Percentiles rank a stretch among this genome's conserved stretches.
Evolutionary conservation across 1,284 basidiomycete genomes (phyloP).

Genomic region (Acaromyces ingoldii): DNA sequence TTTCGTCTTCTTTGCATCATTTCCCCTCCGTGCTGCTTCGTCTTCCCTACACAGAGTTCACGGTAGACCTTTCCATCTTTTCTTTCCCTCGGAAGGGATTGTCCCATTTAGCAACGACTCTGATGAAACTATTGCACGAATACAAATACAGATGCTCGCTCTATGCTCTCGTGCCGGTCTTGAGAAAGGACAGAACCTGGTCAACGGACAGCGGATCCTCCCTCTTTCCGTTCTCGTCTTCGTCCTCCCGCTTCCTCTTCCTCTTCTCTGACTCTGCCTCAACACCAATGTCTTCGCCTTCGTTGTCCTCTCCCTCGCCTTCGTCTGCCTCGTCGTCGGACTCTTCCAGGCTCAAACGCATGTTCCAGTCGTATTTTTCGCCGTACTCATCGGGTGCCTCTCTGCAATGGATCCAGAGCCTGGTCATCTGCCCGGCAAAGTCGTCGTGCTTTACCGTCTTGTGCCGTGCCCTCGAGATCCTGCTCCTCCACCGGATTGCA

Average conservation of each 20-base stretch:
- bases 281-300: background rate
- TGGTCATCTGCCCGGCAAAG: background rate
- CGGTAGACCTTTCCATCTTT: no score
- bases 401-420: constrained; percentile 8
- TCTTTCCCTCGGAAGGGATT: no score
- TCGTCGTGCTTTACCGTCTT: constrained; percentile 3
- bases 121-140: no score
- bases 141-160: no score
- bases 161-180: no score
- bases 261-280: background rate
- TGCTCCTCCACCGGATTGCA: no score
- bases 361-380: constrained; percentile 15
- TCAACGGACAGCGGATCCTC: background rate
- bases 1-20: no score
- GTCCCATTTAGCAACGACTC: no score
- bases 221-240: background rate
- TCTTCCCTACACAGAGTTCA: no score
- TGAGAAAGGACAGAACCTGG: background rate
- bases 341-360: constrained; percentile 5
- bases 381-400: constrained; percentile 12
- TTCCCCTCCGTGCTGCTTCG: no score
- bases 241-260: constrained; percentile 7
- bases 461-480: no score
- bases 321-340: constrained; percentile 7
- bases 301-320: constrained; percentile 5